These are phyloP conservation scores for Eleusine coracana DNA, from an alignment of 176 grass and related monocot species.

Conservation along the genomic window DNA sequence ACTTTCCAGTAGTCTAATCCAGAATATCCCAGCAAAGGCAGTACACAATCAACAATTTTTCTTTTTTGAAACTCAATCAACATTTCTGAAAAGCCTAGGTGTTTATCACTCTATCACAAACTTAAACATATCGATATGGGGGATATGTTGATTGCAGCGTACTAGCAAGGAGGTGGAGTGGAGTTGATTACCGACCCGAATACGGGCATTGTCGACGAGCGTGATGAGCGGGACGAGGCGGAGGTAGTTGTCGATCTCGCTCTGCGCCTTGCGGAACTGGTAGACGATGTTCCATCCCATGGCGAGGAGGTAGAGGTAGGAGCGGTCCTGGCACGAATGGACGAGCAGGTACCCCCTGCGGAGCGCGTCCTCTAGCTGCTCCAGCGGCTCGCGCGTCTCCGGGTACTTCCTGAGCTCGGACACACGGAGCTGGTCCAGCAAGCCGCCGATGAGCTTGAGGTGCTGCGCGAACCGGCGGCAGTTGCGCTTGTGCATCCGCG, in stretches of 20 bases:
- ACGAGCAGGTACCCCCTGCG: constrained; percentile 63
- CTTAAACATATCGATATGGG: constrained; percentile 11
- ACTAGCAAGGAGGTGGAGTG: background rate
- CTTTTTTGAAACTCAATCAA: background rate
- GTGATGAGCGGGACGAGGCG: constrained; percentile 88
- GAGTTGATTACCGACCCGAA: constrained; percentile 57
- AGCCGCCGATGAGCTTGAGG: constrained; percentile 72
- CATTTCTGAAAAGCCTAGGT: constrained; percentile 31
- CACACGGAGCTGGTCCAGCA: constrained; percentile 75
- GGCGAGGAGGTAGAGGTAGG: constrained; percentile 84
- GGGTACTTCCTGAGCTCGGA: constrained; percentile 91
- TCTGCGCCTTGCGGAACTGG: constrained; percentile 84
- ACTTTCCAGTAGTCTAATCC: constrained; percentile 25
- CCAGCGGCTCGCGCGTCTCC: constrained; percentile 91
- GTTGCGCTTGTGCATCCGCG: constrained; percentile 86
- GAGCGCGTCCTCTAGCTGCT: constrained; percentile 86
- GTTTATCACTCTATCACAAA: background rate
- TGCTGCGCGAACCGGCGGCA: constrained; percentile 82
- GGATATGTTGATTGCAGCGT: background rate
- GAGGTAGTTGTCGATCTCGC: constrained; percentile 92
- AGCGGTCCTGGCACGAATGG: constrained; percentile 73
- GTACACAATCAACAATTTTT: background rate
- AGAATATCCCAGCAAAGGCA: constrained; percentile 27
- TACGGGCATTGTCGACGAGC: constrained; percentile 79
- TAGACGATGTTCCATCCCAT: constrained; percentile 96